Evolutionary conservation across 805 yeast species (phyloP).

Genomic region (Barnettozyma botsteinii): DNA sequence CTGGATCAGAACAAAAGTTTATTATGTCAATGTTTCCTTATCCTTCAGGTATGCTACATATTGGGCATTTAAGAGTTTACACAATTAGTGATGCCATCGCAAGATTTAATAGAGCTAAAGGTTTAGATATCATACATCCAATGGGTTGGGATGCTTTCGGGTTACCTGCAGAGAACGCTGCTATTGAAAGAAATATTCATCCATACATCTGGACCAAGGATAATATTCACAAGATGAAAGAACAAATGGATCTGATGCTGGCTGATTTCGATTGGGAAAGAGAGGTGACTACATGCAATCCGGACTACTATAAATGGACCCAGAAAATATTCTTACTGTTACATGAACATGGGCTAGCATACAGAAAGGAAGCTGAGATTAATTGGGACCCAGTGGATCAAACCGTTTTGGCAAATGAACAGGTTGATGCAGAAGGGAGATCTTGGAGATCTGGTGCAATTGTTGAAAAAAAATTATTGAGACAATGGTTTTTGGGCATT

Average conservation of each 20-base stretch:
- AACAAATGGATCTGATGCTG: slow-evolving; percentile 70
- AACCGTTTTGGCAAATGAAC: slow-evolving; percentile 95
- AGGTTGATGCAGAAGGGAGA: slow-evolving; percentile 83
- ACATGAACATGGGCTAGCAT: slow-evolving; percentile 74
- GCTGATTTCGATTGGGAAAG: slow-evolving; percentile 93
- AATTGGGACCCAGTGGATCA: slow-evolving; percentile 98
- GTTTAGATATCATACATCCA: slow-evolving; percentile 80
- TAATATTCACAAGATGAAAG: slow-evolving; percentile 82
- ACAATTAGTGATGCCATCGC: slow-evolving; percentile 83
- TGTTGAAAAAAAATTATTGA: slow-evolving; percentile 75
- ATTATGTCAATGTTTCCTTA: slow-evolving; percentile 90
- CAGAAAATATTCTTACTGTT: slow-evolving; percentile 77
- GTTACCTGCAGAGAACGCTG: slow-evolving; percentile 97
- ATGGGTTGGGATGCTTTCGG: slow-evolving; percentile 99
- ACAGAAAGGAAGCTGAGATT: slow-evolving; percentile 79
- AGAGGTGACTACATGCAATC: slow-evolving; percentile 79
- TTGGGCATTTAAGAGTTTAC: slow-evolving; percentile 92
- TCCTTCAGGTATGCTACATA: slow-evolving; percentile 88
- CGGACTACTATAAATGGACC: slow-evolving; percentile 89
- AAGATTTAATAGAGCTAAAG: slow-evolving; percentile 70
- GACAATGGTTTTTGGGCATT: slow-evolving; percentile 93
- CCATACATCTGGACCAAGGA: slow-evolving; percentile 80
- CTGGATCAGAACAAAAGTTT: slow-evolving; percentile 39
- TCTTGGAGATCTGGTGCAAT: slow-evolving; percentile 97
- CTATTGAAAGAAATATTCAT: slow-evolving; percentile 72